Base-by-base conservation (phyloP, 2,329 filamentous ascomycete genomes). In the Colletotrichum truncatum region DNA sequence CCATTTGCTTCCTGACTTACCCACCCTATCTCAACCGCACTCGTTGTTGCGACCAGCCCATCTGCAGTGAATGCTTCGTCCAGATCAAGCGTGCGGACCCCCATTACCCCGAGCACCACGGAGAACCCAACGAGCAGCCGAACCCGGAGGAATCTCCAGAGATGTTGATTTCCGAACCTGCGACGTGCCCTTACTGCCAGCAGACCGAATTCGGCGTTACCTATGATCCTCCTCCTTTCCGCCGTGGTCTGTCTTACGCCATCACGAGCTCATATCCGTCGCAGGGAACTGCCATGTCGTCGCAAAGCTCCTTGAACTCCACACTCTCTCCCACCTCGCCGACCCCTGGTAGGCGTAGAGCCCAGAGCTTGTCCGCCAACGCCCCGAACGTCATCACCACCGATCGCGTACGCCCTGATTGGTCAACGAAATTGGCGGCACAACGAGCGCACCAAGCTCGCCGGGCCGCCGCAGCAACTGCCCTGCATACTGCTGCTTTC, bases 51-150 rank as follows among this genome's bases (percentile, higher is more conserved):
- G 94, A 97, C 72, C 96, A 99, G 76, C 86, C 92, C 6, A 98
- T 99, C 68, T 99, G 96, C 80, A 98, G 94, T 41, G 96, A 99
- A 80, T 99, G 96, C 77, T 99, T 99, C 73, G 96, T 99, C 4
- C 96, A 99, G 77, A 99, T 99, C 76, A 98, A 98, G 77, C 89
- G 96, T 41, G 90, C 94, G 4, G 95, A 99, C 69, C 94, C 94
- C 9, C 93, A 98, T 76, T 89, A 94, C 38, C 93, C 93, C 1
- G 93, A 97, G 75, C 93, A 96, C 73, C 82, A 86, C 64, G 85
- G 83, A n/a, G 81, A 86, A 51, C 70, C 73, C 21, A 68, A 74
- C 64, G 59, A 69, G 28, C 70, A 63, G 36, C 64, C 76, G n/a
- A 79, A 76, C 12, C 78, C 84, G 0, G 85, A 87, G 16, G 84